These are phyloP conservation scores for Cokeromyces recurvatus DNA, from an alignment of 371 early-diverging fungal genomes.

Conservation along the genomic window DNA sequence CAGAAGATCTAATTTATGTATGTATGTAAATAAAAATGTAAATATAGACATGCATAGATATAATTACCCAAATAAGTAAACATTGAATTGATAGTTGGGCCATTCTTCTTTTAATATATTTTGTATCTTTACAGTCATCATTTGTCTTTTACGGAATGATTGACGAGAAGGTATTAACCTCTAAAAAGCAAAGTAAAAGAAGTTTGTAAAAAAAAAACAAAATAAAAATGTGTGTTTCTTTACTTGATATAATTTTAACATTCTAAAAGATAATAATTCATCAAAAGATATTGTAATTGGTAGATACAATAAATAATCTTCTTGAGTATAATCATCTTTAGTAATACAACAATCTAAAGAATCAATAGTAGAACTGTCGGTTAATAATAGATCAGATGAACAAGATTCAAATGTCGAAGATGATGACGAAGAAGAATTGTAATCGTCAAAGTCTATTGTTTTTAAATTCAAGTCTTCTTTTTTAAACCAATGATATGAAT, in stretches of 20 bases:
- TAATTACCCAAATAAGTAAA: conserved; percentile 58
- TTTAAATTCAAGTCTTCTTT: too few relatives aligned
- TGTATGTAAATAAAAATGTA: too few relatives aligned
- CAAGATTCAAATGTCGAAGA: conserved; percentile 15
- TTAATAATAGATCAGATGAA: conserved; percentile 10
- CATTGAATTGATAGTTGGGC: conserved; percentile 48
- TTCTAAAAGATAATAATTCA: conserved; percentile 13
- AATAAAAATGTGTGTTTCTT: too few relatives aligned
- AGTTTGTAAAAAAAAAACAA: too few relatives aligned
- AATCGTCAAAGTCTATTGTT: too few relatives aligned
- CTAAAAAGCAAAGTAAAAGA: too few relatives aligned
- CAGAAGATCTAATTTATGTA: conserved; percentile 58
- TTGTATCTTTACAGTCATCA: conserved; percentile 52
- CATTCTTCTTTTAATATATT: conserved; percentile 53
- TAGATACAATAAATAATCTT: neutral
- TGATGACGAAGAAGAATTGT: too few relatives aligned
- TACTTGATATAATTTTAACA: conserved; percentile 31
- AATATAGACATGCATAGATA: neutral
- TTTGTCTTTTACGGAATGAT: conserved; percentile 46
- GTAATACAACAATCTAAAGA: too few relatives aligned
- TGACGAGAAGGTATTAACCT: conserved; percentile 52
- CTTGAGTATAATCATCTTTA: too few relatives aligned
- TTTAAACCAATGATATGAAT: too few relatives aligned
- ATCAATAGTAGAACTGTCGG: neutral
- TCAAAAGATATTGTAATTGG: conserved; percentile 6